Conservation (phyloP, 139 green algal genomes). For the Trebouxia sp. region DNA sequence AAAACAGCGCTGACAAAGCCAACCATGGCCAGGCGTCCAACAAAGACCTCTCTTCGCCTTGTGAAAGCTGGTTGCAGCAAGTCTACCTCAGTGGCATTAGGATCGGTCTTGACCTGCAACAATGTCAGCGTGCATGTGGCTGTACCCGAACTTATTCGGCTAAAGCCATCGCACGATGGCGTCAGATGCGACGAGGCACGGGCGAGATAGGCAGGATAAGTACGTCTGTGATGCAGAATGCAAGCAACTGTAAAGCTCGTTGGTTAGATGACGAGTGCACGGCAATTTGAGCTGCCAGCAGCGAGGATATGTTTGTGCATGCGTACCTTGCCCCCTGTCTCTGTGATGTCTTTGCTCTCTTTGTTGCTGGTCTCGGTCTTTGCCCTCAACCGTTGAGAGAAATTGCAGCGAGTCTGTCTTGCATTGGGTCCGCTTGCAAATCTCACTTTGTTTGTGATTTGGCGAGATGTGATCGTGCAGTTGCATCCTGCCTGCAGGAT, state of each 20-base stretch:
- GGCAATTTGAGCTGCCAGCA: no score
- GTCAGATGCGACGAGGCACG: no score
- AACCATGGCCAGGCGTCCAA: constrained; percentile 29
- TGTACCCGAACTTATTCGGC: no score
- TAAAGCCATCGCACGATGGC: no score
- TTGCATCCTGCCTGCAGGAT: not conserved
- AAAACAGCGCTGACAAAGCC: constrained; percentile 33
- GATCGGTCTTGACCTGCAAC: constrained; percentile 33
- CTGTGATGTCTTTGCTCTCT: not conserved
- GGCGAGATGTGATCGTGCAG: not conserved
- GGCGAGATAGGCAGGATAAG: no score
- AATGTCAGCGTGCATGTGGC: no score
- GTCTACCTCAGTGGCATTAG: constrained; percentile 2
- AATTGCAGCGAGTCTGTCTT: not conserved
- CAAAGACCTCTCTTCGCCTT: constrained; percentile 32
- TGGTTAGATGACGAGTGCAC: no score
- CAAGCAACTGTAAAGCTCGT: no score
- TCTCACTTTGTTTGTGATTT: no score
- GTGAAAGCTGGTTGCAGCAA: constrained; percentile 31
- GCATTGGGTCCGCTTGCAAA: no score
- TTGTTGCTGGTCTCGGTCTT: not conserved
- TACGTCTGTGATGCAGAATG: no score
- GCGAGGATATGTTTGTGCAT: no score
- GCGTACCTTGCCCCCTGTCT: constrained; percentile 10
- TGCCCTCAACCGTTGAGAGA: not conserved